Conservation (phyloP, 805 yeast species). For the Starmera amethionina region DNA sequence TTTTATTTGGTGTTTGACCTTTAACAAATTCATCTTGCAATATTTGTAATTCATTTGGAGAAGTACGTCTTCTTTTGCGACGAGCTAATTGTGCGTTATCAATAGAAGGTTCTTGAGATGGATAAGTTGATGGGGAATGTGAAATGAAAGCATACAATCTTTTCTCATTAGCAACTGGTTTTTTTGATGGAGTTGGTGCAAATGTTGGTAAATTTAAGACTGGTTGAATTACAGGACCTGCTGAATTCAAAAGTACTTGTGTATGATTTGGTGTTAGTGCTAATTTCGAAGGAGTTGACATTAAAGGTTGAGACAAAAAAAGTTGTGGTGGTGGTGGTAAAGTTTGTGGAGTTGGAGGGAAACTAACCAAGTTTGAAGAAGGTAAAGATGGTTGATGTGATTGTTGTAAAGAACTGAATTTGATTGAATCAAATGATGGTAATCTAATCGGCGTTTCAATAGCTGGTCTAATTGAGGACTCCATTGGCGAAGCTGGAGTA, state of each 20-base stretch:
- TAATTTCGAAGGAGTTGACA: too few relatives aligned
- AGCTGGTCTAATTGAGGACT: constrained; percentile 1
- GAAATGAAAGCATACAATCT: constrained; percentile 76
- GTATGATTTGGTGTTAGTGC: not conserved
- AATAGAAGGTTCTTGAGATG: constrained; percentile 70
- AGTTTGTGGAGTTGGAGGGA: not conserved
- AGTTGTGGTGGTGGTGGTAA: constrained; percentile 4
- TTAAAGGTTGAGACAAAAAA: constrained; percentile 3
- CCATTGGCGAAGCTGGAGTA: constrained; percentile 9
- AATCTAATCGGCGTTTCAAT: constrained; percentile 17
- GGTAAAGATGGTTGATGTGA: not conserved
- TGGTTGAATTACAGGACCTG: too few relatives aligned
- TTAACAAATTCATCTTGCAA: constrained; percentile 69
- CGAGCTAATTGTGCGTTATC: constrained; percentile 92
- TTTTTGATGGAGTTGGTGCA: not conserved
- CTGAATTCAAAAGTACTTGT: not conserved
- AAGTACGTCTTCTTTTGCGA: constrained; percentile 90
- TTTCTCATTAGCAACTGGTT: constrained; percentile 14
- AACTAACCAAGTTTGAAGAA: not conserved
- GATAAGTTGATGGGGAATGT: constrained; percentile 85
- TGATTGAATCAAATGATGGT: constrained; percentile 18
- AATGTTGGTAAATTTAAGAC: not conserved
- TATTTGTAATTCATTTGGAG: constrained; percentile 75
- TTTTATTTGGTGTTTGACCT: constrained; percentile 76
- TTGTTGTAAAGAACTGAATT: constrained; percentile 6